Evolutionary conservation across 768 basidiomycete genomes (phyloP).

Genomic region (Gloeopeniophorella convolvens): DNA sequence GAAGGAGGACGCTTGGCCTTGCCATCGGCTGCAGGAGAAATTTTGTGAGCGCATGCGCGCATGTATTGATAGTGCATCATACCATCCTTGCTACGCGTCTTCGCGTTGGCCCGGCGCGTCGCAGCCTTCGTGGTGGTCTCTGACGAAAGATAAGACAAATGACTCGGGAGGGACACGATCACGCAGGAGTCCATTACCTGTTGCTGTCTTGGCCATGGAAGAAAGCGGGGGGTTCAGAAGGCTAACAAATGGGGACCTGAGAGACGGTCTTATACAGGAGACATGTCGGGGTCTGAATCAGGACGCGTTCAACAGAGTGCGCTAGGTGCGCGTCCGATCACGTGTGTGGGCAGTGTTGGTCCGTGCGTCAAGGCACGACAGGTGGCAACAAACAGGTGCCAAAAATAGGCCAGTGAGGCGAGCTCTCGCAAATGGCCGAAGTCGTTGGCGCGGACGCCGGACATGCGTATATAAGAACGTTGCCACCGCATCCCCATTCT

Average conservation of each 20-base stretch:
- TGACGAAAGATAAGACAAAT: slow-evolving; percentile 21
- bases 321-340: slow-evolving; percentile 11
- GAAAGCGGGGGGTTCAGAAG: not conserved
- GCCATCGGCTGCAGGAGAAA: slow-evolving; percentile 5
- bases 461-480: slow-evolving; percentile 22
- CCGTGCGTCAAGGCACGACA: slow-evolving; percentile 5
- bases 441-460: too few species aligned
- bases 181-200: slow-evolving; percentile 34
- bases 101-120: slow-evolving; percentile 46
- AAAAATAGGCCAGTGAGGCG: not conserved
- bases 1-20: slow-evolving; percentile 53
- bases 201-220: slow-evolving; percentile 45
- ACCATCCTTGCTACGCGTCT: slow-evolving; percentile 27
- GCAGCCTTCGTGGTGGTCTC: slow-evolving; percentile 50
- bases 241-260: not conserved
- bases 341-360: slow-evolving; percentile 2
- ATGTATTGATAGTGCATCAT: slow-evolving; percentile 22
- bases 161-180: not conserved
- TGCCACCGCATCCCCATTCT: not conserved
- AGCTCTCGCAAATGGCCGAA: not conserved
- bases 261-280: slow-evolving; percentile 7
- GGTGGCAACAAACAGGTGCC: not conserved
- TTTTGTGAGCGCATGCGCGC: slow-evolving; percentile 5
- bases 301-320: slow-evolving; percentile 21
- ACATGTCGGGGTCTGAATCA: slow-evolving; percentile 22